Evolutionary conservation across 148 eudicot species (phyloP), one percentile per base, ranked within the genome.

Genomic region (Polygonum aviculare): DNA sequence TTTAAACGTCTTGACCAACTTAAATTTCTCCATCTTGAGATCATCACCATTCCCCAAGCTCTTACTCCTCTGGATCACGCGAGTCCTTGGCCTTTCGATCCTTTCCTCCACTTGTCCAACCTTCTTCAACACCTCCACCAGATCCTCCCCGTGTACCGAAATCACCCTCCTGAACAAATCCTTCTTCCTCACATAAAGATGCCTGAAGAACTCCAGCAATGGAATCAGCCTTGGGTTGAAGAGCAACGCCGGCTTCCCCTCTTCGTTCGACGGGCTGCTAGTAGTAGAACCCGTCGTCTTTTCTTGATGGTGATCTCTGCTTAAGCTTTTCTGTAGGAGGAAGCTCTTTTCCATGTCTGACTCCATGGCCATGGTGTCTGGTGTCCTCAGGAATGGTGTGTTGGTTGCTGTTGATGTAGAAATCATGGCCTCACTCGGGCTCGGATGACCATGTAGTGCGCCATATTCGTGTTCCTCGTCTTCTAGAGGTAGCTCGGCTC

Each of bases 141-240:
- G 16, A 38, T 76, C 78, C 12, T 76, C 73, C 14, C 44, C 22
- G 9, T 67, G 78, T 1, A 76, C 31, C 1, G 78, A 67, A 18
- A 76, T 76, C 11, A 76, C 41, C 18, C 45, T 76, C 22, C 16
- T 44, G 47, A 76, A 76, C 73, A 76, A 31, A 15, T 47, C 78
- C 47, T 76, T 67, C 73, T 45, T 63, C 73, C 78, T 62, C 35
- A 67, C 33, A n/a, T 48, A 76, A 10, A 76, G 73, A 47, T 76
- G 72, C 8, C 73, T 63, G 73, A 76, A 76, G 60, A 76, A 76
- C n/a, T 65, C 73, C 44, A 76, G 60, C 40, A 76, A 21, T 9
- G 72, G 21, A 9, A 76, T 33, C 73, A 76, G 31, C 45, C 31
- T 63, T 3, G 78, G 73, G 74, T 44, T 39, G 22, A 44, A 21